These are phyloP conservation scores for Cercophora samala DNA, from an alignment of 495 filamentous ascomycete species.

Conservation along the genomic window DNA sequence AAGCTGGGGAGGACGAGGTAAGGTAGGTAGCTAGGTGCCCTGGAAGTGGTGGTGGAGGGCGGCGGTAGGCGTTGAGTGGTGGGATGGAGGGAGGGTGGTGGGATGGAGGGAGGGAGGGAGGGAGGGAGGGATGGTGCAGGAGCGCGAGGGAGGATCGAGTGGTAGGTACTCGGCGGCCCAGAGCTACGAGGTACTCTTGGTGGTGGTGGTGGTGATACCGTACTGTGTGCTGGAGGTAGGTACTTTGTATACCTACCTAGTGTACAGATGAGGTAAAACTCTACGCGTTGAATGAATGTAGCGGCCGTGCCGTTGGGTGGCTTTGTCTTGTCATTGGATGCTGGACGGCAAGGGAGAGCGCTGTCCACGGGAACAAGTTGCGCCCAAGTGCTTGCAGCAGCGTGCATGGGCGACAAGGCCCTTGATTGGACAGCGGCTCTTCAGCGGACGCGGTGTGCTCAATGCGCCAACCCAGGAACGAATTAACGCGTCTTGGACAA, in stretches of 20 bases:
- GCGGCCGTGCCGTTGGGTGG: background rate
- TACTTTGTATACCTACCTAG: too few species aligned
- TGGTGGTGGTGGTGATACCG: conserved; percentile 11
- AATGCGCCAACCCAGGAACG: conserved; percentile 8
- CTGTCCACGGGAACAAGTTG: background rate
- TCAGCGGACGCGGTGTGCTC: background rate
- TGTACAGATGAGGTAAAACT: conserved; percentile 35
- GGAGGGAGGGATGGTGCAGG: background rate
- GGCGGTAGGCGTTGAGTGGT: background rate
- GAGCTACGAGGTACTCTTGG: conserved; percentile 27
- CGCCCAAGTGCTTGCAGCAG: background rate
- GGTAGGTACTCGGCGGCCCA: conserved; percentile 31
- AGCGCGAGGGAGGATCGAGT: conserved; percentile 21
- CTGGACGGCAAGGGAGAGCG: background rate
- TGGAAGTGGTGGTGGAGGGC: background rate
- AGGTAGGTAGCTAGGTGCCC: background rate
- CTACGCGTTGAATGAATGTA: too few species aligned
- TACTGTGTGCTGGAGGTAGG: too few species aligned
- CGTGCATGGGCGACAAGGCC: background rate
- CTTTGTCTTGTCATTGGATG: background rate
- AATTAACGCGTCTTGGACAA: conserved; percentile 10
- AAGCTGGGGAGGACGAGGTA: background rate
- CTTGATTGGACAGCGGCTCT: background rate
- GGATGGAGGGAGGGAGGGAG: background rate
- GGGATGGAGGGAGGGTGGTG: too few species aligned